Percentiles rank a stretch among this genome's conserved stretches.
These are phyloP conservation scores for Verticillium tricorpus DNA, from an alignment of 2,329 filamentous ascomycete genomes.

Conservation along the genomic window DNA sequence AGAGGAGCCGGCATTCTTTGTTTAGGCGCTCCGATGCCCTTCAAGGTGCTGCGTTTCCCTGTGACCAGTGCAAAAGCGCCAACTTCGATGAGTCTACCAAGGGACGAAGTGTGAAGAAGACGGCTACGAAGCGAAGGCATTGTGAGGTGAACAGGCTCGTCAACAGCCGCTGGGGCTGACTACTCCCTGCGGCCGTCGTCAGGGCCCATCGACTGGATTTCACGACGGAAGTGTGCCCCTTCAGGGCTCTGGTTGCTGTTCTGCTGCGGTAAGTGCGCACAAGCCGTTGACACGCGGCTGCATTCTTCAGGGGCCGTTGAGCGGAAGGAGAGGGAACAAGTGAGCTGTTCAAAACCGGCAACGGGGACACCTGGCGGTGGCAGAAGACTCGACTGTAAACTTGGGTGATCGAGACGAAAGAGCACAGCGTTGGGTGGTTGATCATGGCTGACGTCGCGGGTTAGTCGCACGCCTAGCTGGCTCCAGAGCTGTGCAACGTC, in stretches of 20 bases:
- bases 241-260: background rate
- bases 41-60: conserved; percentile 9
- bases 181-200: background rate
- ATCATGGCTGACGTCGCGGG: background rate
- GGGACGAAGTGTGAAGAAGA: background rate
- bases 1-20: conserved; percentile 18
- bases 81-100: background rate
- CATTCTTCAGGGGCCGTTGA: background rate
- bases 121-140: too few species aligned
- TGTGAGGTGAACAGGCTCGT: background rate
- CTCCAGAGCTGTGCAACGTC: conserved; percentile 6
- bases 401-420: conserved; percentile 32
- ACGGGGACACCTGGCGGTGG: conserved; percentile 20
- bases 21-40: conserved; percentile 13
- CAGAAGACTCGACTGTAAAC: conserved; percentile 23
- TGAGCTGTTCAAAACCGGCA: conserved; percentile 18
- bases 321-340: conserved; percentile 6
- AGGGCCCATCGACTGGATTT: background rate
- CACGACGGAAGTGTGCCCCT: background rate
- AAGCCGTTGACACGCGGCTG: background rate
- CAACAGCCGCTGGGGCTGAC: background rate
- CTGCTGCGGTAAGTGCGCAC: background rate
- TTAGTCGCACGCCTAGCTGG: conserved; percentile 6
- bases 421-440: conserved; percentile 7
- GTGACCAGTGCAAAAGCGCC: conserved; percentile 21